These are phyloP conservation scores for Yamadazyma membranifaciens DNA, from an alignment of 1,139 yeast species.

Conservation along the genomic window DNA sequence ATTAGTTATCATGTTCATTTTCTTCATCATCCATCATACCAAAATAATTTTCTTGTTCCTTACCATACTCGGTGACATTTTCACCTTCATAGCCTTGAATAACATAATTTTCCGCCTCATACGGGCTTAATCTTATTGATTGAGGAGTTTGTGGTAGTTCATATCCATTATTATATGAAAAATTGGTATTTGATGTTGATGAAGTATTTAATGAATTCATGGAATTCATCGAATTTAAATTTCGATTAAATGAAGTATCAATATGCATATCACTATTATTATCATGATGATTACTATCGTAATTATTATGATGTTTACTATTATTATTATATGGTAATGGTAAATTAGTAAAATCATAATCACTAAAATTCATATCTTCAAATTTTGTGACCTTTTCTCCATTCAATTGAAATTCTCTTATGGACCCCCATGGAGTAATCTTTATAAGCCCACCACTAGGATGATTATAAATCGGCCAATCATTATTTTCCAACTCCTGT, in stretches of 20 bases:
- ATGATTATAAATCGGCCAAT: slow-evolving; percentile 61
- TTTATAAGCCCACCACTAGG: slow-evolving; percentile 67
- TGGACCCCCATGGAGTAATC: slow-evolving; percentile 61
- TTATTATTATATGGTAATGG: slow-evolving; percentile 1
- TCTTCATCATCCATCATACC: slow-evolving; percentile 30
- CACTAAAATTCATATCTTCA: slow-evolving; percentile 43
- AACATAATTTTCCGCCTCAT: slow-evolving; percentile 43
- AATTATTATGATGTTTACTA: neutral
- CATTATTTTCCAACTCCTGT: slow-evolving; percentile 31
- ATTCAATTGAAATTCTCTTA: slow-evolving; percentile 33
- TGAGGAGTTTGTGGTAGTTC: slow-evolving; percentile 39
- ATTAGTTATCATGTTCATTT: slow-evolving; percentile 1
- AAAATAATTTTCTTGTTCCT: slow-evolving; percentile 42
- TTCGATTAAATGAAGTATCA: neutral
- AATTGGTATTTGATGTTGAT: neutral
- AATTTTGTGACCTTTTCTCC: slow-evolving; percentile 42
- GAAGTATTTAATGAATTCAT: slow-evolving; percentile 2
- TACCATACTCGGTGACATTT: slow-evolving; percentile 10
- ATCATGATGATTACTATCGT: neutral
- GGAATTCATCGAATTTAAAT: slow-evolving; percentile 2
- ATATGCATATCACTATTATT: neutral
- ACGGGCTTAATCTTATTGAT: slow-evolving; percentile 34
- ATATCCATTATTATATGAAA: neutral
- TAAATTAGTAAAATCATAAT: slow-evolving; percentile 21
- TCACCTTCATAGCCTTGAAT: slow-evolving; percentile 34